phyloP scores from a whole-genome alignment of 352 stramenopile species.

The Phytophthora sp. region DNA sequence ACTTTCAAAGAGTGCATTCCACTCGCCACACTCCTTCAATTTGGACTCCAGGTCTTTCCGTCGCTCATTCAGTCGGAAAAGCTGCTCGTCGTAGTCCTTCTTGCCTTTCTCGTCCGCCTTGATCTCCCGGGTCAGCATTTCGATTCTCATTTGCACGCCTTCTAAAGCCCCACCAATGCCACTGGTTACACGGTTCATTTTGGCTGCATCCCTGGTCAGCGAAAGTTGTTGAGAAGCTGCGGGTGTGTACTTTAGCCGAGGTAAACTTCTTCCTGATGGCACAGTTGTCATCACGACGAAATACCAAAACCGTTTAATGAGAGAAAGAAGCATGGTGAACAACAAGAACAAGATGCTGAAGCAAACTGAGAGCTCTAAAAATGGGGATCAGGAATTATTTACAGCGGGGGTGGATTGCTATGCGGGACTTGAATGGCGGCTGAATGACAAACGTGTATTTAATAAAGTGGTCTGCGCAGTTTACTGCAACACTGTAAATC shows the following conservation, averaged over 20 bases:
- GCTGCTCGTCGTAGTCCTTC: slow-evolving; percentile 78
- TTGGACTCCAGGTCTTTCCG: slow-evolving; percentile 63
- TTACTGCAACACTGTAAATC: not conserved
- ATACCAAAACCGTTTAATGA: not conserved
- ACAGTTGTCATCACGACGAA: slow-evolving; percentile 9
- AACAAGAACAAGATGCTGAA: slow-evolving; percentile 8
- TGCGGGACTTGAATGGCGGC: too few species aligned
- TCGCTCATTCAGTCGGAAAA: slow-evolving; percentile 62
- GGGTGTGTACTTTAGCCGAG: slow-evolving; percentile 59
- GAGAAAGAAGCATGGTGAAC: not conserved
- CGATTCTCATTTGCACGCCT: slow-evolving; percentile 61
- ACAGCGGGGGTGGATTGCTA: not conserved
- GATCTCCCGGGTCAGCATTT: slow-evolving; percentile 71
- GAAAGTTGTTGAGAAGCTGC: slow-evolving; percentile 46
- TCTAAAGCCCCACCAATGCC: slow-evolving; percentile 74
- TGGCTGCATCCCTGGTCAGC: slow-evolving; percentile 58
- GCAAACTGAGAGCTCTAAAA: slow-evolving; percentile 6
- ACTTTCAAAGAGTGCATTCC: slow-evolving; percentile 71
- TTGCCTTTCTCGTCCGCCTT: slow-evolving; percentile 80
- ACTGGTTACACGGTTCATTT: slow-evolving; percentile 79
- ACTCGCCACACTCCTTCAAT: slow-evolving; percentile 57
- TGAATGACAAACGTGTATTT: not conserved
- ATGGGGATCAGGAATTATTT: slow-evolving; percentile 4
- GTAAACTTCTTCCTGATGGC: slow-evolving; percentile 34
- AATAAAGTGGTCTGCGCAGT: not conserved